Base-by-base conservation (phyloP, 108 stramenopile species). In the Conticribra guillardii region DNA sequence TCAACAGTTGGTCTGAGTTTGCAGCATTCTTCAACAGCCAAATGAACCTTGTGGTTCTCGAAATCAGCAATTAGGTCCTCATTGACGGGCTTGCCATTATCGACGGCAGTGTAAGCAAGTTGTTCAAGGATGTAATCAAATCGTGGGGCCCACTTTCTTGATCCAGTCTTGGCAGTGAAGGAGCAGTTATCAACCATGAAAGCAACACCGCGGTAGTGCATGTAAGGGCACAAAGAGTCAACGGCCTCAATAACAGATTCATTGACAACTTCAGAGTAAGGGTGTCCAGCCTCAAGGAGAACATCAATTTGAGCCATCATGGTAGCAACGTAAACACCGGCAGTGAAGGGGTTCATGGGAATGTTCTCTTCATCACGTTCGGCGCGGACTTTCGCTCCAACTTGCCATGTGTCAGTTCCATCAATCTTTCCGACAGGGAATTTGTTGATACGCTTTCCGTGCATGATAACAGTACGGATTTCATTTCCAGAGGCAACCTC, bases 101-200 rank as follows among this genome's bases (percentile, higher is more conserved):
- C 98, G 34, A 98, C 90, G 54, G 97, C 95, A 27, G 96, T 96
- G 88, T 97, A 98, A 34, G 97, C 98, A 60, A 97, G 84, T 81
- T 98, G 98, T 55, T 98, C 98, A 54, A 98, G 85, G 70, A 98
- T 97, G 94, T 98, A 98, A 80, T 98, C 98, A 76, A 98, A 98
- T 60, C 97, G 89, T 49, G 98, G 98, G 21, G 97, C 98, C 98
- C 98, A 98, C 83, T 98, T 98, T 59, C 98, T 79, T 8, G 94
- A 96, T 64, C 98, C 98, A 46, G 96, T 94, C 88, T 97, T 96
- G 69, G 98, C 98, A 49, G 98, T 98, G 88, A 96, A 96, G 48
- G 96, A 97, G 91, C 98, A 98, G 90, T 98, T 98, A 81, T 98
- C 98, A 55, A 98, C 98, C 98, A 98, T 98, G 89, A 97, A 97